These are phyloP conservation scores for Trichomonas tenax DNA, from an alignment of 208 protist species.

Conservation along the genomic window DNA sequence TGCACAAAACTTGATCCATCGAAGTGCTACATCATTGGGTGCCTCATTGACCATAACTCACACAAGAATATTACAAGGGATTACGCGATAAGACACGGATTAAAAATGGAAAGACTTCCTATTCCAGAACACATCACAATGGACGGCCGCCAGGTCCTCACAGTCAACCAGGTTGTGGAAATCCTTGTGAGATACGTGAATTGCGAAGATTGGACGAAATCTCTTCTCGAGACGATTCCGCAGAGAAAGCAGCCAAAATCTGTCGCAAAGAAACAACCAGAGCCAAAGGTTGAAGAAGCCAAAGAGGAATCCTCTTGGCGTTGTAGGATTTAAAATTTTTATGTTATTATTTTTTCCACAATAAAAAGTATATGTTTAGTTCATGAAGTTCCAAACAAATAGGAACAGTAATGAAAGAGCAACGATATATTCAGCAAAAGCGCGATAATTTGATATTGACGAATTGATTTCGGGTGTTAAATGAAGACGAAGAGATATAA, in stretches of 20 bases:
- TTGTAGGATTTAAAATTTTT: not conserved
- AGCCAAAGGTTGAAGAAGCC: not conserved
- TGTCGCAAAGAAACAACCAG: not conserved
- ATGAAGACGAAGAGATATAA: not conserved
- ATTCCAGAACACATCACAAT: not conserved
- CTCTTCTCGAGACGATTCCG: not conserved
- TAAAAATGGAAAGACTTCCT: constrained; percentile 15
- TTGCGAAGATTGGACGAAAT: not conserved
- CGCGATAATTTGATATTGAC: not conserved
- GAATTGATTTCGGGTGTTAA: not conserved
- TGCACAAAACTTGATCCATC: not conserved
- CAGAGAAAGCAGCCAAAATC: not conserved
- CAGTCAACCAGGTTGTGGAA: not conserved
- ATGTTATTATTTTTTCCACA: not conserved
- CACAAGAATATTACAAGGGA: not conserved
- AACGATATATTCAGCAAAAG: not conserved
- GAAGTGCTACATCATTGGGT: not conserved
- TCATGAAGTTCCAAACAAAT: not conserved
- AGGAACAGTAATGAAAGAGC: not conserved
- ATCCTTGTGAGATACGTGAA: not conserved
- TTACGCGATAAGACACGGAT: not conserved
- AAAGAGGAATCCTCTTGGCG: not conserved
- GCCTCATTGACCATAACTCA: not conserved
- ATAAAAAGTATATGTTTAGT: not conserved
- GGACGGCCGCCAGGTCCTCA: not conserved